Evolutionary conservation across 768 basidiomycete genomes (phyloP).

Genomic region (Daedaleopsis nitida): DNA sequence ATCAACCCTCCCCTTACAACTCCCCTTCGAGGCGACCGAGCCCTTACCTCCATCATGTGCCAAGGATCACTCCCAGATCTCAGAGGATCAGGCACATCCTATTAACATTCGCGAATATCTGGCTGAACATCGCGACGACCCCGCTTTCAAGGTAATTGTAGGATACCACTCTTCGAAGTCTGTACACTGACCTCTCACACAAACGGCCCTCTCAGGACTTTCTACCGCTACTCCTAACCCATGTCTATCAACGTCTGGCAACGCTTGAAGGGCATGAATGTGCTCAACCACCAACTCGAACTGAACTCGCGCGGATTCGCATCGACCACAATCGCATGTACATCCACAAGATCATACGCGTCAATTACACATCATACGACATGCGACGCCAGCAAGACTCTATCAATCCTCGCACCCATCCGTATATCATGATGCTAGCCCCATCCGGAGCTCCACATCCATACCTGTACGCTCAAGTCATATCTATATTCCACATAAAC

Average conservation of each 20-base stretch:
- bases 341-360: conserved; percentile 31
- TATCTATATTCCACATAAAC: conserved; percentile 32
- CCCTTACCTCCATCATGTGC: neutral
- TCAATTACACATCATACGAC: conserved; percentile 49
- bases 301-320: conserved; percentile 17
- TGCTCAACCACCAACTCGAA: neutral
- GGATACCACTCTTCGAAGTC: neutral
- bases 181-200: neutral
- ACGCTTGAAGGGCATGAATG: neutral
- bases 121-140: neutral
- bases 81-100: neutral
- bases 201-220: neutral
- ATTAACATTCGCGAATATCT: neutral
- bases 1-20: neutral
- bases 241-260: neutral
- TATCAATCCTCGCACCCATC: conserved; percentile 39
- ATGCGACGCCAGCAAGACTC: conserved; percentile 41
- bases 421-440: conserved; percentile 33
- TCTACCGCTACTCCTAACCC: neutral
- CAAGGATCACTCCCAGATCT: neutral
- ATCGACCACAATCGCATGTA: conserved; percentile 22
- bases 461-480: conserved; percentile 33
- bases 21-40: neutral
- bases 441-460: conserved; percentile 19
- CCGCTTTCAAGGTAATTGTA: neutral